A percentile compares a stretch with the other conserved stretches of the same genome.
phyloP scores from a whole-genome alignment of 1,284 basidiomycete genomes.

The Leccinum pallidistipes region DNA sequence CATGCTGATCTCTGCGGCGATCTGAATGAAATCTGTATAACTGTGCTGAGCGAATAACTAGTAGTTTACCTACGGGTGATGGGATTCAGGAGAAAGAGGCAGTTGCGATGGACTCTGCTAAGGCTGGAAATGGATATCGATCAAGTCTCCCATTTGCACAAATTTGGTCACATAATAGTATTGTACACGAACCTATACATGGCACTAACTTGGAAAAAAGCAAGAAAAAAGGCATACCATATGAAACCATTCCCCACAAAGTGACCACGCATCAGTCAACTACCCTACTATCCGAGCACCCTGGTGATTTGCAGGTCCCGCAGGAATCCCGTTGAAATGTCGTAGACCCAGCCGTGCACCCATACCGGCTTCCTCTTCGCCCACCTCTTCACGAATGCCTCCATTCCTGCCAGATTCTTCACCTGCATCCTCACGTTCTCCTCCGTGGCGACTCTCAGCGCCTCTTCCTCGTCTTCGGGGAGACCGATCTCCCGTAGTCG shows the following conservation, averaged over 20 bases:
- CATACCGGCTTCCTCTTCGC: conserved; percentile 49
- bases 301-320: conserved; percentile 62
- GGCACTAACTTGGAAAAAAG: no score
- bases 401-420: conserved; percentile 55
- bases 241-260: no score
- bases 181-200: no score
- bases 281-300: conserved; percentile 15
- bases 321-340: conserved; percentile 68
- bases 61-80: no score
- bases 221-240: no score
- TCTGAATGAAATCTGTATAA: no score
- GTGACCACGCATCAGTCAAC: neutral
- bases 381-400: conserved; percentile 57
- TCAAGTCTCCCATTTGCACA: neutral
- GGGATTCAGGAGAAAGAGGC: no score
- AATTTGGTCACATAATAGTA: no score
- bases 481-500: conserved; percentile 40
- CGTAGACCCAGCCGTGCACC: conserved; percentile 87
- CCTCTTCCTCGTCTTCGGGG: conserved; percentile 40
- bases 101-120: no score
- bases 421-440: conserved; percentile 82
- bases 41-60: no score
- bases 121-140: no score
- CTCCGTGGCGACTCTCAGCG: conserved; percentile 46
- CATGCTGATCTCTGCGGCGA: no score